Percentiles rank a stretch among this genome's conserved stretches.
Conservation (phyloP, 352 stramenopile species). For the Phytophthora chlamydospora region DNA sequence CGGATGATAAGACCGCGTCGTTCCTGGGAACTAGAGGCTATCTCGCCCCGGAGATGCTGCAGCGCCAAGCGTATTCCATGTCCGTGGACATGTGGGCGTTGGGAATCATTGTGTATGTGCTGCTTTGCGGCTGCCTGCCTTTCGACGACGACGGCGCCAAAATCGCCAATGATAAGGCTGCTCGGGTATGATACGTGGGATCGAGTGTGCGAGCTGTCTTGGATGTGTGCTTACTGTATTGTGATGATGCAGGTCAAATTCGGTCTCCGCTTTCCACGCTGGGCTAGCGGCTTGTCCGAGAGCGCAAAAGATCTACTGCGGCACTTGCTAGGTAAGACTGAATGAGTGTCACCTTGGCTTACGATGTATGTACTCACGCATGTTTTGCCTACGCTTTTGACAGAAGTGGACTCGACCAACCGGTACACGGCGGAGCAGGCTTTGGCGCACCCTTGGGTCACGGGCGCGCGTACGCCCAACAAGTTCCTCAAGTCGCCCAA, state of each 20-base stretch:
- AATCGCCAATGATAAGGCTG: conserved; percentile 79
- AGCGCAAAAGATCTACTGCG: conserved; percentile 87
- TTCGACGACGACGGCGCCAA: conserved; percentile 97
- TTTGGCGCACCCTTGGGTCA: conserved; percentile 87
- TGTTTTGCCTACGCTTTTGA: conserved; percentile 1
- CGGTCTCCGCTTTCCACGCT: conserved; percentile 93
- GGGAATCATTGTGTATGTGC: conserved; percentile 98
- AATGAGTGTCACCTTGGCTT: neutral
- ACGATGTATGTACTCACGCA: neutral
- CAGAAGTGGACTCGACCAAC: conserved; percentile 81
- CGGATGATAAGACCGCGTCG: conserved; percentile 81
- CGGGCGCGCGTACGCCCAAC: conserved; percentile 84
- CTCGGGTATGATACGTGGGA: conserved; percentile 45
- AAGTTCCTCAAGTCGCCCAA: conserved; percentile 89
- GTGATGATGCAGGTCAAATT: conserved; percentile 86
- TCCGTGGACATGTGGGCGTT: conserved; percentile 98
- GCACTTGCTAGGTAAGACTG: conserved; percentile 66
- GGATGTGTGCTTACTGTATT: conserved; percentile 6
- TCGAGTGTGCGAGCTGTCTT: neutral
- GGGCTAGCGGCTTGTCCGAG: conserved; percentile 88
- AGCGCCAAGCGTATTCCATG: conserved; percentile 96
- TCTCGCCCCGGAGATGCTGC: conserved; percentile 98
- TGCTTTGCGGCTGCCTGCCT: conserved; percentile 97
- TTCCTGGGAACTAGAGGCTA: conserved; percentile 94
- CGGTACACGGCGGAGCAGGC: conserved; percentile 85